Percentiles rank a stretch among this genome's conserved stretches.
phyloP scores from a whole-genome alignment of 2,329 filamentous ascomycete genomes.

The Aureobasidium leucospermi region DNA sequence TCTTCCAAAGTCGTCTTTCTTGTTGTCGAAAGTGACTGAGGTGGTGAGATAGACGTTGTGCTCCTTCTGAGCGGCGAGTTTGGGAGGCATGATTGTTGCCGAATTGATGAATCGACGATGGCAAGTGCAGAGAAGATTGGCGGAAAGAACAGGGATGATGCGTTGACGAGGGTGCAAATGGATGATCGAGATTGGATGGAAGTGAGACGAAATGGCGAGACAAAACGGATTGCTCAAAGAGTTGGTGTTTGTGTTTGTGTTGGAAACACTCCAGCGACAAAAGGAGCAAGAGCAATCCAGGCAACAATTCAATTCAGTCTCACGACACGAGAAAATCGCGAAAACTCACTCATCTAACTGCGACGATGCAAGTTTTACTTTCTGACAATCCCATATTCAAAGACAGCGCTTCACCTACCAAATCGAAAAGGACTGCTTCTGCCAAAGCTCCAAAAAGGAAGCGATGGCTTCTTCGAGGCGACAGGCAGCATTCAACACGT shows the following conservation, averaged over 20 bases:
- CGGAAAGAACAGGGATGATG: background rate
- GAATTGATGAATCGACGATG: background rate
- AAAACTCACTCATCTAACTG: background rate
- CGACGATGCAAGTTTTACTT: background rate
- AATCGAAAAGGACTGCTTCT: background rate
- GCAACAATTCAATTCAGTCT: background rate
- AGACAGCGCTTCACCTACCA: too few species aligned
- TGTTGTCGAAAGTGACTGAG: background rate
- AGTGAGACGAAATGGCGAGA: background rate
- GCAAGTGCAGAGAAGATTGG: background rate
- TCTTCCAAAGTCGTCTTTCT: background rate
- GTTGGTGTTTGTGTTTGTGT: background rate
- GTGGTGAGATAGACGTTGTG: slow-evolving; percentile 8
- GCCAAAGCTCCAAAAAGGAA: background rate
- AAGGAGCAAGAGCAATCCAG: background rate
- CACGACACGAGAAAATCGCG: background rate
- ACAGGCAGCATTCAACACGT: too few species aligned
- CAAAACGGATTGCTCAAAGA: background rate
- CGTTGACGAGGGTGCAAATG: background rate
- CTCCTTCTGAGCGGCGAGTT: background rate
- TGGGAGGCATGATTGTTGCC: background rate
- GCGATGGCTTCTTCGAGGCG: too few species aligned
- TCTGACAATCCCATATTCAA: too few species aligned
- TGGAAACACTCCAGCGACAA: background rate
- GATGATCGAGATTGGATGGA: background rate